Evolutionary conservation across 352 stramenopile genomes (phyloP), one percentile per base, ranked within the genome.

Genomic region (Phytophthora meadii): DNA sequence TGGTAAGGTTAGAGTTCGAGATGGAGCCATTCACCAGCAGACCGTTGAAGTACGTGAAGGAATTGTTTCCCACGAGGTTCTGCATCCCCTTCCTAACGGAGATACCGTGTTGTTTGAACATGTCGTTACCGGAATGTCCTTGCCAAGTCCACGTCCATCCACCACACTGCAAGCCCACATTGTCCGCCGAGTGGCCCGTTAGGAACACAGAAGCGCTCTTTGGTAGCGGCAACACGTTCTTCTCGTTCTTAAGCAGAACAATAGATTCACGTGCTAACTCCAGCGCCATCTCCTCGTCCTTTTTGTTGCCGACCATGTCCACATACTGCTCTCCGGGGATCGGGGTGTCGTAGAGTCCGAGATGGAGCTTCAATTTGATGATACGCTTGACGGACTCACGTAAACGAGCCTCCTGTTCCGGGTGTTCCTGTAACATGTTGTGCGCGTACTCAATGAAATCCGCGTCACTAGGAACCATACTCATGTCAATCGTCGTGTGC

Each of bases 401-500:
- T 12, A 95, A 56, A 8, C 84, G 74, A 10, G 58, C 64, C 27
- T 75, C 51, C 3, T 79, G 57, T 0, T 63, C 57, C 1, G 72
- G 69, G 28, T 74, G 42, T 5, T 62, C 42, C 40, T 85, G 19
- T 9, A 88, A 61, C 49, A 87, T 74, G 9, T n/a, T 50, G 24
- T 73, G 70, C 1, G 37, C 64, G 12, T 80, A 65, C 10, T 85
- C 68, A 25, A 92, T 78, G 40, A 82, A 79, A 11, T 74, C 36
- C 4, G 68, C 63, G 47, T 77, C 59, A 5, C 42, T 63, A 17
- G 71, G 50, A n/a, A 94, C 84, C 90, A 97, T 97, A 55, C 80
- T 94, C 84, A 98, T 92, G 48, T 98, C 92, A 22, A 98, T 75
- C 15, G 75, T 79, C 7, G 87, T 93, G 41, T 93, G 73, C 32